Evolutionary conservation across 768 basidiomycete species (phyloP).

Genomic region (Pholiota molesta): DNA sequence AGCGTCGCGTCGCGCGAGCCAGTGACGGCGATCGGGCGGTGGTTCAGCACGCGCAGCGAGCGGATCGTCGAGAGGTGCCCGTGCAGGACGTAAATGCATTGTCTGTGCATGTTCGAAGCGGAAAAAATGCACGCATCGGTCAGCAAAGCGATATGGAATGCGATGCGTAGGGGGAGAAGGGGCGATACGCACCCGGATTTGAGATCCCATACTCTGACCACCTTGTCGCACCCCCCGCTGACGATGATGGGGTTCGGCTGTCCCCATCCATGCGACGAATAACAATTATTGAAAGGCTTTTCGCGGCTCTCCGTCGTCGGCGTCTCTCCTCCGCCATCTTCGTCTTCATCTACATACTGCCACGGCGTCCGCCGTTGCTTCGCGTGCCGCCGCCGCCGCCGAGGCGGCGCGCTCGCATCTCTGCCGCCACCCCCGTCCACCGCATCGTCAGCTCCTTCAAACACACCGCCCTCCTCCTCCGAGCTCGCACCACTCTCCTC

Average conservation of each 20-base stretch:
- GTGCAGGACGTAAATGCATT: slow-evolving; percentile 75
- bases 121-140: background rate
- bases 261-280: slow-evolving; percentile 87
- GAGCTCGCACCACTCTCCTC: background rate
- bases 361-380: background rate
- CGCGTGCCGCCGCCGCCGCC: background rate
- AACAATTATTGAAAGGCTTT: slow-evolving; percentile 42
- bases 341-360: background rate
- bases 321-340: background rate
- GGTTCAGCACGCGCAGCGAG: slow-evolving; percentile 86
- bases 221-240: slow-evolving; percentile 92
- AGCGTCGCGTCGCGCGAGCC: slow-evolving; percentile 88
- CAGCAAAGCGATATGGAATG: too few relatives aligned
- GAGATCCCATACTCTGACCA: slow-evolving; percentile 91
- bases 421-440: background rate
- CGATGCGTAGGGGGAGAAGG: too few relatives aligned
- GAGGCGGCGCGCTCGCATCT: background rate
- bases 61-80: slow-evolving; percentile 93
- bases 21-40: slow-evolving; percentile 85
- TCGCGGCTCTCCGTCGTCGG: slow-evolving; percentile 12
- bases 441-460: too few relatives aligned
- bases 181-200: slow-evolving; percentile 67
- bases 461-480: background rate
- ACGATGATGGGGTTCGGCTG: slow-evolving; percentile 83
- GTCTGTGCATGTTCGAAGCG: slow-evolving; percentile 29